A percentile compares a stretch with the other conserved stretches of the same genome.
These are phyloP conservation scores for Candida michaelii DNA, from an alignment of 805 yeast species.

Conservation along the genomic window DNA sequence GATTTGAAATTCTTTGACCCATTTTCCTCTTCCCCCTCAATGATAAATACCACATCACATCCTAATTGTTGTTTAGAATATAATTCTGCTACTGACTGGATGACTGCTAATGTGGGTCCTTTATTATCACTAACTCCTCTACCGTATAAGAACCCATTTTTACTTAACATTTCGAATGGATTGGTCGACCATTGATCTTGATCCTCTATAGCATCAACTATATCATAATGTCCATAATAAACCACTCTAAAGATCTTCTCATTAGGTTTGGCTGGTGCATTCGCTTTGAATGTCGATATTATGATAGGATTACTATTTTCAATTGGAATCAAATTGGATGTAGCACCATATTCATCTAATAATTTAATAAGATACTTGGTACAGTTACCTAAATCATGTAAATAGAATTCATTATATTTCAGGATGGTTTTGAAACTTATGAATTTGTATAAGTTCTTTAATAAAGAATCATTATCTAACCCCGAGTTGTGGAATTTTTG, in stretches of 20 bases:
- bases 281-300: constrained; percentile 63
- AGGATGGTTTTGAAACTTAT: constrained; percentile 79
- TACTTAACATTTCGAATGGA: constrained; percentile 74
- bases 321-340: constrained; percentile 67
- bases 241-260: constrained; percentile 45
- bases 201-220: constrained; percentile 69
- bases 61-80: constrained; percentile 49
- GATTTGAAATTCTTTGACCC: constrained; percentile 85
- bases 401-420: constrained; percentile 60
- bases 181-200: constrained; percentile 69
- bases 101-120: constrained; percentile 87
- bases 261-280: constrained; percentile 15
- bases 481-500: neutral
- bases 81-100: constrained; percentile 81
- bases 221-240: constrained; percentile 97
- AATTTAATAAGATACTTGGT: constrained; percentile 70
- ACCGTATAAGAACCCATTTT: constrained; percentile 83
- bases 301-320: constrained; percentile 83
- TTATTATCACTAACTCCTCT: constrained; percentile 94
- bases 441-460: constrained; percentile 58
- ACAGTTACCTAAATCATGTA: constrained; percentile 83
- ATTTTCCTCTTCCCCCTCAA: constrained; percentile 96
- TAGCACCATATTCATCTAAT: constrained; percentile 68
- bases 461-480: constrained; percentile 32
- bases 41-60: constrained; percentile 75